These are phyloP conservation scores for Imleria badia DNA, from an alignment of 768 basidiomycete genomes.

Conservation along the genomic window DNA sequence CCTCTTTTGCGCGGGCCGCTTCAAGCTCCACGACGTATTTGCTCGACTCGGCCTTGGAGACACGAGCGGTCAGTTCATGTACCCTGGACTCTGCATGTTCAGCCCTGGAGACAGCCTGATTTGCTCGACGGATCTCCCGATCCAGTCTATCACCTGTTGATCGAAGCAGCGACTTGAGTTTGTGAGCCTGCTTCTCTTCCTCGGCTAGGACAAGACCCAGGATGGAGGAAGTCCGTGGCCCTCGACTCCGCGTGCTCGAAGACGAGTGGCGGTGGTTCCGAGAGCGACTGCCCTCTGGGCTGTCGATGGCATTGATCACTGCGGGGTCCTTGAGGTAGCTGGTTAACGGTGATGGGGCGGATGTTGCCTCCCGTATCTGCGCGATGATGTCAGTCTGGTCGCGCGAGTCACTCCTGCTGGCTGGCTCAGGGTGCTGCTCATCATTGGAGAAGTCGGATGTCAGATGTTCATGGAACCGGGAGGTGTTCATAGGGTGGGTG, in stretches of 20 bases:
- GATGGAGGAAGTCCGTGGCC: conserved; percentile 38
- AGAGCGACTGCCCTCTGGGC: conserved; percentile 26
- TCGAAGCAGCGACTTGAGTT: conserved; percentile 53
- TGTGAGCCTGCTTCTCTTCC: conserved; percentile 57
- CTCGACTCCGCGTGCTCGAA: conserved; percentile 40
- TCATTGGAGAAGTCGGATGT: conserved; percentile 16
- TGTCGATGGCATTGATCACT: conserved; percentile 36
- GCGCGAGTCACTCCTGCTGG: background rate
- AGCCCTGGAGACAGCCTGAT: conserved; percentile 49
- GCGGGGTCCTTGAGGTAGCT: conserved; percentile 46
- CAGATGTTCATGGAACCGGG: conserved; percentile 34
- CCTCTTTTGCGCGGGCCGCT: conserved; percentile 42
- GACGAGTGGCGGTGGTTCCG: conserved; percentile 34
- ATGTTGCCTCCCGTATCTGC: conserved; percentile 44
- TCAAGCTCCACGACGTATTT: conserved; percentile 41
- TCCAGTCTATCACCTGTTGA: conserved; percentile 54
- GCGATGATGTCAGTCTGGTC: conserved; percentile 35
- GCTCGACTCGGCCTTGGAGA: conserved; percentile 42
- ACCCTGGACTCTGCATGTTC: conserved; percentile 50
- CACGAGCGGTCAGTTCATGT: conserved; percentile 39
- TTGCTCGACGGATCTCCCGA: conserved; percentile 54
- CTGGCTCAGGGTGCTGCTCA: conserved; percentile 10
- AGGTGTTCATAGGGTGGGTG: conserved; percentile 24
- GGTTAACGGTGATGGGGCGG: conserved; percentile 45
- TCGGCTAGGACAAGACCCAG: conserved; percentile 47